Base-by-base conservation (phyloP, 345 rosid species). In the Camelina neglecta region DNA sequence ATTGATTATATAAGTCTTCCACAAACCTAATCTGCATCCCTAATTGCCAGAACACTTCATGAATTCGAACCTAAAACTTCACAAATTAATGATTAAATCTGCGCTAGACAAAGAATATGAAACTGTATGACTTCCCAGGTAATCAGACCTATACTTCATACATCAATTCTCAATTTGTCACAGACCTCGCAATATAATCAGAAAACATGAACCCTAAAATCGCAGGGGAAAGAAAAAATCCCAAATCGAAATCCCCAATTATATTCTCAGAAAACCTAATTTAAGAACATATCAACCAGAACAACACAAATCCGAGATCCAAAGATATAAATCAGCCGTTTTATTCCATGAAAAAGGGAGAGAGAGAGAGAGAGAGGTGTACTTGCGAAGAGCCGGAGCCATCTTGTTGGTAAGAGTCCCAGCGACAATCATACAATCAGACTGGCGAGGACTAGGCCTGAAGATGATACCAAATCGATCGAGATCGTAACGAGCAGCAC, bases 321-420 rank as follows among this genome's bases (percentile, higher is more conserved):
- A 15, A 51, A 12, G 20, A 48, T 11, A 64, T 4, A 49, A 36
- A 67, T 23, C n/a, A 71, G 33, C 35, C 5, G 51, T 20, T 60
- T 50, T 4, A 36, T 13, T 64, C 69, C 2, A 33, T 0, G 10
- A 36, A 2, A 54, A 23, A 72, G 16, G 51, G 45, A 48, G 31
- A 54, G 35, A 45, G 63, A 16, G 45, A 55, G 35, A 45, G 63
- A 16, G 65, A 33, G 60, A 50, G 13, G 53, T 86, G 51, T 87
- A 94, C 97, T 84, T 95, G 86, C 99, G 92, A 66, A 95, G 96
- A 23, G 99, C 99, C 20, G 99, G 99, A 62, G 98, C 99, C 99
- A 95, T 95, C 87, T 95, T 95, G 64, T 95, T 95, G 75, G 99
- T 95, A 66, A 95, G 98, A 7, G 99, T 95, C 8, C 99, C 99